These are phyloP conservation scores for Aurifilum marmelostoma DNA, from an alignment of 2,329 filamentous ascomycete species.

Conservation along the genomic window DNA sequence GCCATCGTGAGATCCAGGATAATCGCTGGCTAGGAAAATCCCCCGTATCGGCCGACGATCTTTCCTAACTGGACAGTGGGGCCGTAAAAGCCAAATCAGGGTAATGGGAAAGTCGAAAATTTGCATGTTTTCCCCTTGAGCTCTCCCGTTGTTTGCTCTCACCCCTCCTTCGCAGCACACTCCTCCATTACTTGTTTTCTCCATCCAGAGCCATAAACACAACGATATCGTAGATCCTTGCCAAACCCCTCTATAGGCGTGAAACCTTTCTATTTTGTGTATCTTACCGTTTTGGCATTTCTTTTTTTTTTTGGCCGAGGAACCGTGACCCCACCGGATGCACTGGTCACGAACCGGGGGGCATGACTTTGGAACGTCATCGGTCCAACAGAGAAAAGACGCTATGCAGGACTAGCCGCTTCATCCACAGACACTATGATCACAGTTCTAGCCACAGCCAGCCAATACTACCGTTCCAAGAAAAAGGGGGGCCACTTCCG, in stretches of 20 bases:
- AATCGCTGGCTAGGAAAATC: background rate
- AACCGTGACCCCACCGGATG: background rate
- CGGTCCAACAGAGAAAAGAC: background rate
- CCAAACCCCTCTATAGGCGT: background rate
- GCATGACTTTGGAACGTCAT: background rate
- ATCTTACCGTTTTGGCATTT: background rate
- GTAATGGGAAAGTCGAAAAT: conserved; percentile 27
- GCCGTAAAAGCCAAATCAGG: conserved; percentile 17
- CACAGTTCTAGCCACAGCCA: conserved; percentile 6
- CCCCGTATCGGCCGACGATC: conserved; percentile 1
- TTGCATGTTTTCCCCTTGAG: conserved; percentile 20
- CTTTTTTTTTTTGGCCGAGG: background rate
- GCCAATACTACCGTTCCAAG: background rate
- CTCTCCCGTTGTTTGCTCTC: background rate
- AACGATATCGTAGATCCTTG: background rate
- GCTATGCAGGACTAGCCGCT: conserved; percentile 12
- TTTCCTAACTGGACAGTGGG: conserved; percentile 8
- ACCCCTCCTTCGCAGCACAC: background rate
- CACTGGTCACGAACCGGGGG: background rate
- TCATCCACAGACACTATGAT: background rate
- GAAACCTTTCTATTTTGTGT: background rate
- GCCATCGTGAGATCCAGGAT: background rate
- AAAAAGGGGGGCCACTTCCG: background rate
- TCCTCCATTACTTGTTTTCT: background rate
- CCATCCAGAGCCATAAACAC: background rate